A percentile compares a stretch with the other conserved stretches of the same genome.
Conservation (phyloP, 495 filamentous ascomycete genomes). For the Ascodesmis nigricans region DNA sequence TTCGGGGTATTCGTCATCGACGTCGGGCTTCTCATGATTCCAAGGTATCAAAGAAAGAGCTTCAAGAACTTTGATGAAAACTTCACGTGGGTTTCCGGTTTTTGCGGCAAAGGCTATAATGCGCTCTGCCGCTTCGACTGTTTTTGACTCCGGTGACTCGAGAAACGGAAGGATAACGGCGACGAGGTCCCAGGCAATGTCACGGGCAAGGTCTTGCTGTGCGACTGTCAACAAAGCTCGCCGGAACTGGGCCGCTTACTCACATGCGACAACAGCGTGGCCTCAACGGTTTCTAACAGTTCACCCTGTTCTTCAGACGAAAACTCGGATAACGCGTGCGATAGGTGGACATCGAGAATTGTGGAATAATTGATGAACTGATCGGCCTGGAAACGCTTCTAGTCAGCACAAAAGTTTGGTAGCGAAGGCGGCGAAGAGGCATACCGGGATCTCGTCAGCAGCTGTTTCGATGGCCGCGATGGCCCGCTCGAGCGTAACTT, state of each 20-base stretch:
- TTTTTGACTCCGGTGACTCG: slow-evolving; percentile 30
- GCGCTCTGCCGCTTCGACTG: slow-evolving; percentile 23
- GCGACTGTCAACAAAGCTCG: too few relatives aligned
- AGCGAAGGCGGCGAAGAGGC: not conserved
- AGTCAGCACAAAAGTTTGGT: not conserved
- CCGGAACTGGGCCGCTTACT: too few relatives aligned
- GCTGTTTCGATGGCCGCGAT: slow-evolving; percentile 20
- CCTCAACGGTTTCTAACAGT: slow-evolving; percentile 13
- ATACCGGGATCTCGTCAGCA: slow-evolving; percentile 20
- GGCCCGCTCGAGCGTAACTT: slow-evolving; percentile 21
- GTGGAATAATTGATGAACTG: slow-evolving; percentile 21
- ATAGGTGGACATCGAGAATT: slow-evolving; percentile 22
- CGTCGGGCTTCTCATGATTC: slow-evolving; percentile 22
- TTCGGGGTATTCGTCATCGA: slow-evolving; percentile 31
- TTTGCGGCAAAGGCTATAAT: slow-evolving; percentile 33
- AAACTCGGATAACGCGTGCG: slow-evolving; percentile 17
- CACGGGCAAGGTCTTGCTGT: slow-evolving; percentile 45
- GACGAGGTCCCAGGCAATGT: slow-evolving; percentile 93
- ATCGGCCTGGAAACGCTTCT: slow-evolving; percentile 11
- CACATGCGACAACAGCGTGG: slow-evolving; percentile 16
- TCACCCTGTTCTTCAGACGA: slow-evolving; percentile 16
- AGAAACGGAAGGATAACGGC: slow-evolving; percentile 65
- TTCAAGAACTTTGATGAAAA: slow-evolving; percentile 73
- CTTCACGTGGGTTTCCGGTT: slow-evolving; percentile 79
- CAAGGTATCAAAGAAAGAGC: slow-evolving; percentile 36